Base-by-base conservation (phyloP, 2,329 filamentous ascomycete species). In the Trichoderma afroharzianum region DNA sequence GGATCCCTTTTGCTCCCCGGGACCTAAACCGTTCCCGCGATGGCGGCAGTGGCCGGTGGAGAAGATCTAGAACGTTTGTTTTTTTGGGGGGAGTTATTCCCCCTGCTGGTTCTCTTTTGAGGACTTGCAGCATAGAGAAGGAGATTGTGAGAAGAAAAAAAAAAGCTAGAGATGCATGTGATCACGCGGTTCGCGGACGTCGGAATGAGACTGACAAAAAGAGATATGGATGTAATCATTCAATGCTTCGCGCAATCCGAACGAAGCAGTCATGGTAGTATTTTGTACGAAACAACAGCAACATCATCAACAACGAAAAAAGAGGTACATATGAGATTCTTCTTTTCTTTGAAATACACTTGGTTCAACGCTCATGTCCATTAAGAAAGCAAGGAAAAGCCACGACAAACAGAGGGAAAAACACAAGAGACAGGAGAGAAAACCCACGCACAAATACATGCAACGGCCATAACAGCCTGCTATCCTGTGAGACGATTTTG, bases 51-150 rank as follows among this genome's bases (percentile, higher is more conserved):
- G 47, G 43, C 32, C 32, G 43, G 55, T 59, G 39, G 66, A 68
- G 55, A 68, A 57, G 50, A 67, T 61, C 66, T 68, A 68, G 66
- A 68, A 68, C 66, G 59, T 55, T 43, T n/a, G 15, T 50, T 53
- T 24, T 39, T 55, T 55, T 8, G 6, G 4, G 43, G 43, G n/a
- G n/a, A 14, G 26, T 8, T 26, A n/a, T 18, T 28, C 28, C 32
- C 36, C 36, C 36, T 11, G 24, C 7, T 3, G 12, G 18, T 39
- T 33, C n/a, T 47, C 6, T 24, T 43, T 58, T 43, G 63, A 55
- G 47, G 30, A 32, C 50, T 32, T 21, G 36, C 26, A 11, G 36
- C n/a, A 15, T 50, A 6, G n/a, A 32, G 4, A 18, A 33, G n/a
- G 21, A 47, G 18, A 14, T 18, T 43, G 36, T 43, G 12, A 15